Evolutionary conservation across 1,284 basidiomycete genomes (phyloP), one percentile per base, ranked within the genome.

Genomic region (Sphagnurus paluster): DNA sequence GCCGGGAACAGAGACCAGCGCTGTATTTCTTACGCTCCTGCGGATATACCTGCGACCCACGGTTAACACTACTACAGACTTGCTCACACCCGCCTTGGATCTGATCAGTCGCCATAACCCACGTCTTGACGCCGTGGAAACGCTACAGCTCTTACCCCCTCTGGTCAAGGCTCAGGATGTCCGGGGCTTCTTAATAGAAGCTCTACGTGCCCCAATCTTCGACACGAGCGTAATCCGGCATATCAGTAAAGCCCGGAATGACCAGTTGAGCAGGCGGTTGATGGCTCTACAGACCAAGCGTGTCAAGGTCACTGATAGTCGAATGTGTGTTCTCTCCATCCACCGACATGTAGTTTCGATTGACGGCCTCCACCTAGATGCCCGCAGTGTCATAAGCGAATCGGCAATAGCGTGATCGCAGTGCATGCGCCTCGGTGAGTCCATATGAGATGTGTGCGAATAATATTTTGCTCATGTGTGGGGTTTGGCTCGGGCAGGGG

Each of bases 391-490:
- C 89, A 95, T 63, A 98, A 98, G 61, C 81, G 95, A 16, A 72
- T 99, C 21, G 97, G 97, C 0, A 89, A 87, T 56, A 95, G 91
- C 50, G 94, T 97, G 29, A 93, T 99, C 56, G 93, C 95, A 1
- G 93, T 98, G 0, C 94, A 96, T 71, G 75, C 86, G 13, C 94
- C 93, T 52, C 76, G 80, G 86, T 86, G 56, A 59, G 76, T 62
- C 25, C 30, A 35, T 47, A 32, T 39, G 28, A 9, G 33, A 21
- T 39, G 35, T 53, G 23, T 29, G 30, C 36, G 36, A 39, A 43
- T 46, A 39, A 46, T 2, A 53, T 3, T 26, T 23, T 30, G 23
- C 34, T 46, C 17, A 41, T 29, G 36, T 21, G 23, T 29, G 44
- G n/a, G n/a, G n/a, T n/a, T 36, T 47, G 40, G 34, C 46, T 25